Conservation (phyloP, 2,329 filamentous ascomycete genomes). For the Aureobasidium sp. region DNA sequence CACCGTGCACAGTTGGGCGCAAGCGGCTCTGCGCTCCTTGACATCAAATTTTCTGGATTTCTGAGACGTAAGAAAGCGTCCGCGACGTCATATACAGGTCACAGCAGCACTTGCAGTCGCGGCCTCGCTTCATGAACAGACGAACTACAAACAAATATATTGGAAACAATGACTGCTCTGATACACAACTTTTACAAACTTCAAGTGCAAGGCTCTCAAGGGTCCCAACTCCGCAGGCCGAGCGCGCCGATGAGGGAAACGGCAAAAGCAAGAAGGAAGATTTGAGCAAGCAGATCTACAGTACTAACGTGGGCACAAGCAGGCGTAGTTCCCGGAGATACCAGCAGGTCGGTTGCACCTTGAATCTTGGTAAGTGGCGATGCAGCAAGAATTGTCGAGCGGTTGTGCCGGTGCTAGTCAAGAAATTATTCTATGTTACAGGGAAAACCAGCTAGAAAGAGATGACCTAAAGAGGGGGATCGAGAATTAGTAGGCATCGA, state of each 20-base stretch:
- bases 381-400: constrained; percentile 6
- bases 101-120: neutral
- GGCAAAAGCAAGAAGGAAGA: constrained; percentile 3
- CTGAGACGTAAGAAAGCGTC: neutral
- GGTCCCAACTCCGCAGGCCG: neutral
- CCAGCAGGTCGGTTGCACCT: constrained; percentile 4
- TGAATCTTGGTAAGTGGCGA: constrained; percentile 5
- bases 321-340: neutral
- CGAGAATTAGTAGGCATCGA: constrained; percentile 6
- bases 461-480: constrained; percentile 6
- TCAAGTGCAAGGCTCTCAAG: neutral
- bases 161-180: neutral
- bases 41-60: neutral
- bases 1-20: constrained; percentile 3
- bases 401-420: constrained; percentile 7
- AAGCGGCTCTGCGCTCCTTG: constrained; percentile 8
- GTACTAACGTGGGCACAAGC: too few species aligned
- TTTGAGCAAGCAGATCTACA: constrained; percentile 1
- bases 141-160: neutral
- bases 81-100: neutral
- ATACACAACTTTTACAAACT: too few species aligned
- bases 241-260: neutral
- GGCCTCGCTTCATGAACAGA: neutral
- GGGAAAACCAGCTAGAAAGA: constrained; percentile 7
- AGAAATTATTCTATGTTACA: constrained; percentile 6